phyloP scores from a whole-genome alignment of 768 basidiomycete genomes.

The Kwoniella heveanensis region DNA sequence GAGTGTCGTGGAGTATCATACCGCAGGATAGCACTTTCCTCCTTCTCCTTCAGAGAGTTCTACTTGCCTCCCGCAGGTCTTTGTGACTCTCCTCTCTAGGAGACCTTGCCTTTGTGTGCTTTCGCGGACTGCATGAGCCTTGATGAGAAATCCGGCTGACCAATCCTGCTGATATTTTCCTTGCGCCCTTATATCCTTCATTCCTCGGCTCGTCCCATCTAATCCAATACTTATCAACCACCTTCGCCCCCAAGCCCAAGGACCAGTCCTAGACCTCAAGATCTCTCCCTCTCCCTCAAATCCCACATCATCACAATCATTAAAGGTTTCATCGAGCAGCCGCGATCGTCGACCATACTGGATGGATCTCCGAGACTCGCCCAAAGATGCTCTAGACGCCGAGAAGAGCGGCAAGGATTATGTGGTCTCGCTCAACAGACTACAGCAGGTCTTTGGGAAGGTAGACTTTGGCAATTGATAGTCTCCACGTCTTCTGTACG shows the following conservation, averaged over 20 bases:
- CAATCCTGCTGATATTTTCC: too few species aligned
- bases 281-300: neutral
- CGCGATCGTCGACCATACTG: slow-evolving; percentile 15
- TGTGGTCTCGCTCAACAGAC: slow-evolving; percentile 29
- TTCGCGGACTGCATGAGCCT: too few species aligned
- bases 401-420: slow-evolving; percentile 21
- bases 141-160: too few species aligned
- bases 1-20: slow-evolving; percentile 6
- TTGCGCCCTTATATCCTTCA: too few species aligned
- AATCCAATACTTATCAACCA: too few species aligned
- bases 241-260: neutral
- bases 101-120: too few species aligned
- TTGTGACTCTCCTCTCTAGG: too few species aligned
- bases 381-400: neutral
- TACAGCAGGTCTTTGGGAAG: slow-evolving; percentile 32
- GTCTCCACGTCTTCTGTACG: too few species aligned
- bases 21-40: slow-evolving; percentile 4
- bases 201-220: too few species aligned
- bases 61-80: too few species aligned
- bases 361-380: slow-evolving; percentile 29
- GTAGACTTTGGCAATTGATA: neutral
- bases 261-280: neutral
- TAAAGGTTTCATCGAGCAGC: neutral
- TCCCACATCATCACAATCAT: too few species aligned
- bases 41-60: too few species aligned